Percentiles rank a stretch among this genome's conserved stretches.
phyloP scores from a whole-genome alignment of 306 rosid species.

The Medicago ruthenica region DNA sequence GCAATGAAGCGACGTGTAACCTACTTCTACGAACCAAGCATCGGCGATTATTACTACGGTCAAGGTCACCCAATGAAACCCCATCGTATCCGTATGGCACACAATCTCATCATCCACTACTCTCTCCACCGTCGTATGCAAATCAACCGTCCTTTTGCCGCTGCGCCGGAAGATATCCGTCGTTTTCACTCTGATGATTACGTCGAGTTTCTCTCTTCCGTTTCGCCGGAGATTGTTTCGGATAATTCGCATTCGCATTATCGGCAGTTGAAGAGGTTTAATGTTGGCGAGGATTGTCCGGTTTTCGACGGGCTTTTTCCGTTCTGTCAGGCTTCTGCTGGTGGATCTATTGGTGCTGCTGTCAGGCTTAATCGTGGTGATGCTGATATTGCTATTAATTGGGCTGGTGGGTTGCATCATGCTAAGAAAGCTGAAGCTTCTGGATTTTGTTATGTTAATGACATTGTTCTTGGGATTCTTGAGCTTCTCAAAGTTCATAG shows the following conservation, averaged over 20 bases:
- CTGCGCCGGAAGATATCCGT: conserved; percentile 54
- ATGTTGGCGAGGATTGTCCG: conserved; percentile 82
- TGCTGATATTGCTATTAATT: conserved; percentile 70
- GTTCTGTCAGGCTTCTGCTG: conserved; percentile 74
- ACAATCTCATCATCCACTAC: conserved; percentile 72
- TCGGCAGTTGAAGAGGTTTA: conserved; percentile 68
- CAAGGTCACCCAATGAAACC: conserved; percentile 88
- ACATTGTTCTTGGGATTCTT: conserved; percentile 83
- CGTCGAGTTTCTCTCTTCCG: conserved; percentile 65
- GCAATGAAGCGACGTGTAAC: conserved; percentile 64
- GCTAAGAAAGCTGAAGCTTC: conserved; percentile 89
- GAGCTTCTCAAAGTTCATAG: conserved; percentile 87
- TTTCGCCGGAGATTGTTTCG: conserved; percentile 55
- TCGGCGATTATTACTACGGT: conserved; percentile 79
- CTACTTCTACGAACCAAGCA: conserved; percentile 77
- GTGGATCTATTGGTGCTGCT: conserved; percentile 84
- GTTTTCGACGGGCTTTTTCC: conserved; percentile 75
- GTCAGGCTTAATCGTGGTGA: conserved; percentile 61
- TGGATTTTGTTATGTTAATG: conserved; percentile 87
- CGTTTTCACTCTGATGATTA: conserved; percentile 70
- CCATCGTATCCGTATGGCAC: conserved; percentile 81
- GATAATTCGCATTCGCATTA: conserved; percentile 45
- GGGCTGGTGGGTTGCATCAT: conserved; percentile 87
- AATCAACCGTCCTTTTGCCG: conserved; percentile 68
- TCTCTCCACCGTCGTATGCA: conserved; percentile 79